These are phyloP conservation scores for Mucor sp. DNA, from an alignment of 371 early-diverging fungal genomes.

Conservation along the genomic window DNA sequence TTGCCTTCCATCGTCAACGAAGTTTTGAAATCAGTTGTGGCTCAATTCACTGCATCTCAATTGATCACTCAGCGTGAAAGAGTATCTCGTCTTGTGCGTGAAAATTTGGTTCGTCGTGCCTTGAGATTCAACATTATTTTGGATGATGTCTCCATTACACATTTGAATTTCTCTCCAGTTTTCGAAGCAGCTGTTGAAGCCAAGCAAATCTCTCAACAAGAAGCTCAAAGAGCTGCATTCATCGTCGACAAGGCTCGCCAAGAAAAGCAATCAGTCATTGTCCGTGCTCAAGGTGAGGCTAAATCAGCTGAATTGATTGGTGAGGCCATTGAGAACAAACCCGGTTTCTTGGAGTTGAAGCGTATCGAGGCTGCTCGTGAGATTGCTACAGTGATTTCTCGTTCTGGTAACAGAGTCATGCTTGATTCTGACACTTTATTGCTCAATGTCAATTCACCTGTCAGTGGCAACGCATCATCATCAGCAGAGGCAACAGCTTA, in stretches of 20 bases:
- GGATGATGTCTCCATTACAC: conserved; percentile 98
- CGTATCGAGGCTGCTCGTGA: conserved; percentile 96
- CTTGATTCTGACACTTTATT: conserved; percentile 90
- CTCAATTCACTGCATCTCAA: conserved; percentile 98
- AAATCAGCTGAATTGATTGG: conserved; percentile 89
- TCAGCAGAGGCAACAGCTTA: neutral
- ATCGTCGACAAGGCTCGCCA: conserved; percentile 96
- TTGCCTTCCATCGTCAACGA: conserved; percentile 99
- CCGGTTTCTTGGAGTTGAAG: conserved; percentile 95
- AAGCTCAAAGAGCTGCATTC: conserved; percentile 96
- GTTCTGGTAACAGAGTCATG: conserved; percentile 87
- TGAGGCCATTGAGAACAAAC: conserved; percentile 94
- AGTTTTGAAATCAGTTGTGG: conserved; percentile 96
- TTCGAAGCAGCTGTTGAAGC: conserved; percentile 97
- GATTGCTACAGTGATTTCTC: conserved; percentile 85
- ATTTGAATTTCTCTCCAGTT: conserved; percentile 94
- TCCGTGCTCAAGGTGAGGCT: conserved; percentile 97
- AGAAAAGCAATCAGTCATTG: conserved; percentile 97
- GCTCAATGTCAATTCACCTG: conserved; percentile 74
- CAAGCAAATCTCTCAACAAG: conserved; percentile 99
- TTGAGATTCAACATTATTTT: conserved; percentile 88
- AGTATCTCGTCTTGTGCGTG: conserved; percentile 87
- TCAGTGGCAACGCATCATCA: neutral
- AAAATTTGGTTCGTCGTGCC: conserved; percentile 88
- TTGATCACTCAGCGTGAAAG: conserved; percentile 98